Conservation (phyloP, 495 filamentous ascomycete genomes). For the Parmelia sp. region DNA sequence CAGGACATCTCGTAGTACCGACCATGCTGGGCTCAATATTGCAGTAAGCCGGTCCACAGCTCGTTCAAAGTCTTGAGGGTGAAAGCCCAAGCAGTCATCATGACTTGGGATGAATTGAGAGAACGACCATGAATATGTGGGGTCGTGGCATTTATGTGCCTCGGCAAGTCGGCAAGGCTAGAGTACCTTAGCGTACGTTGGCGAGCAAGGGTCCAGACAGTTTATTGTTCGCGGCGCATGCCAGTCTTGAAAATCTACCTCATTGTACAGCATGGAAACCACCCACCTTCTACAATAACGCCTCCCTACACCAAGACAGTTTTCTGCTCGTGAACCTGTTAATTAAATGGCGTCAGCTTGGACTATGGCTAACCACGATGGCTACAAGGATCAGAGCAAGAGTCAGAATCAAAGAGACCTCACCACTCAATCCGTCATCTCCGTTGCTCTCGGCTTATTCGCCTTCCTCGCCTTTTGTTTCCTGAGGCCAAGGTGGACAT, state of each 20-base stretch:
- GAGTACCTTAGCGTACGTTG: background rate
- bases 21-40: background rate
- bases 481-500: constrained; percentile 85
- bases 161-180: no score
- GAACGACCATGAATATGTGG: background rate
- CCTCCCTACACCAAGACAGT: background rate
- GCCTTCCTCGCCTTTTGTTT: constrained; percentile 63
- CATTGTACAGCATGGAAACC: no score
- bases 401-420: constrained; percentile 45
- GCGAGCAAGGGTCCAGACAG: background rate
- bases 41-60: background rate
- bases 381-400: constrained; percentile 27
- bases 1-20: background rate
- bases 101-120: background rate
- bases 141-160: background rate
- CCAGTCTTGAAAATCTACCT: background rate
- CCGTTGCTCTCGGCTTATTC: constrained; percentile 47
- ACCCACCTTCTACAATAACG: background rate
- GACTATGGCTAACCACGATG: constrained; percentile 4
- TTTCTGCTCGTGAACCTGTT: background rate
- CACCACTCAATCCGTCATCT: constrained; percentile 54
- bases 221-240: background rate
- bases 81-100: background rate
- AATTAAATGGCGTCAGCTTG: constrained; percentile 7
- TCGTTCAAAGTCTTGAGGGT: background rate